Base-by-base conservation (phyloP, 139 green algal species). In the Tetraselmis chui region DNA sequence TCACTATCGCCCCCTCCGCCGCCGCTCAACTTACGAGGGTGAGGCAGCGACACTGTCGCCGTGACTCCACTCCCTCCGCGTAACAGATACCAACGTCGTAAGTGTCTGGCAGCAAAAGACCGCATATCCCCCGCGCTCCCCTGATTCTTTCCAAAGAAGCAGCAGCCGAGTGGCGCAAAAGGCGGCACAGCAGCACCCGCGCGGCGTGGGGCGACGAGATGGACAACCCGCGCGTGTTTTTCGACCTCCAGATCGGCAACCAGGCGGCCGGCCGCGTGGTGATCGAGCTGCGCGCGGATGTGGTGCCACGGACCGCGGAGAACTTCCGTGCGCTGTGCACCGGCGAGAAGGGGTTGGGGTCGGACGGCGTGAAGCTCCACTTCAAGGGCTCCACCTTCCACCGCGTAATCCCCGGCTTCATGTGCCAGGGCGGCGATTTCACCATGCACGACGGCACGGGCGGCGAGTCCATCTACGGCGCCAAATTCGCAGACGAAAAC, bases 391-490 rank as follows among this genome's bases (percentile, higher is more conserved):
- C 23, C 74, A 22, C 26, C 24, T 84, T 84, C 80, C 80, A 84
- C 75, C 58, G 80, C 58, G 58, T 84, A 1, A 84, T 84, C 80
- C 2, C 2, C 11, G 18, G 80, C 32, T 84, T 81, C 77, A 81
- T 81, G 77, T 5, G 76, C 5, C 77, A 81, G 32, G 77, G 77
- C 32, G 77, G 79, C 32, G 79, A 82, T 31, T 82, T 82, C 79
- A 76, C 79, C 31, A 23, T 2, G 5, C 22, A 24, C 2, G 76
- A 82, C 31, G 31, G 79, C 23, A 67, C 45, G 18, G 45, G 94
- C 5, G 94, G 94, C 31, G 94, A 98, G 84, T 96, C 92, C 58
- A 96, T 98, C 81, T 97, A 97, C 83, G 94, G 94, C 25, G 88
- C 86, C 30, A 93, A 94, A 83, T 97, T 96, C 80, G 80, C 79